These are phyloP conservation scores for Rusavskia elegans DNA, from an alignment of 495 filamentous ascomycete genomes.

Conservation along the genomic window DNA sequence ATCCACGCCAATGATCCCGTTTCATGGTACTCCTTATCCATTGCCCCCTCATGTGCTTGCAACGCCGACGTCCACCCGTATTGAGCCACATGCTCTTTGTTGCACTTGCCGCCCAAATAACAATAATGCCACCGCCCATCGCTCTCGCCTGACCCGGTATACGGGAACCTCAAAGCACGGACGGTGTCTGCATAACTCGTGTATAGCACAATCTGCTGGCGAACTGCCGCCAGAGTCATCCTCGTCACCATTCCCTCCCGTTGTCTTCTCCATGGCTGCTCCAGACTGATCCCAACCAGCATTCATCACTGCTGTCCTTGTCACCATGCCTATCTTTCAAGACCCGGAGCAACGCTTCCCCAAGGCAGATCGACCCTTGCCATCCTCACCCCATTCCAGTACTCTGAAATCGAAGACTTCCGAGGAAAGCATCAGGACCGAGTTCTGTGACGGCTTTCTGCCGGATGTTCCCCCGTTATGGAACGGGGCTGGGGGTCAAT, in stretches of 20 bases:
- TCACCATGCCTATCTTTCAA: conserved; percentile 43
- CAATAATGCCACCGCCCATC: neutral
- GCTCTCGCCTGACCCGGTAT: neutral
- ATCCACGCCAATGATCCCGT: neutral
- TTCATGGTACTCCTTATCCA: neutral
- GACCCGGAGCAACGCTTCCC: conserved; percentile 16
- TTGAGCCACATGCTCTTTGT: neutral
- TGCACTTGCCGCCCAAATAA: neutral
- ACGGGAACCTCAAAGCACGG: neutral
- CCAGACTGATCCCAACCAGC: neutral
- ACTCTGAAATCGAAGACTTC: conserved; percentile 19
- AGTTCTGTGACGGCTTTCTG: conserved; percentile 39
- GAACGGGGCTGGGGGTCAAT: neutral
- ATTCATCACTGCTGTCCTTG: neutral
- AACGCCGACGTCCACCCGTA: neutral
- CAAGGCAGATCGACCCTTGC: neutral
- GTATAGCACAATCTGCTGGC: neutral
- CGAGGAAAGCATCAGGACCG: conserved; percentile 37
- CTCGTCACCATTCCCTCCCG: neutral
- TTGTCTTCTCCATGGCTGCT: neutral
- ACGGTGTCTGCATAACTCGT: neutral
- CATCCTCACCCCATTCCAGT: too few relatives aligned
- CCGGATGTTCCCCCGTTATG: conserved; percentile 21
- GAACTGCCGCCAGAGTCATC: neutral
- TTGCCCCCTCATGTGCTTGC: neutral